These are phyloP conservation scores for Phaseolus coccineus DNA, from an alignment of 331 rosid genomes.

Conservation along the genomic window DNA sequence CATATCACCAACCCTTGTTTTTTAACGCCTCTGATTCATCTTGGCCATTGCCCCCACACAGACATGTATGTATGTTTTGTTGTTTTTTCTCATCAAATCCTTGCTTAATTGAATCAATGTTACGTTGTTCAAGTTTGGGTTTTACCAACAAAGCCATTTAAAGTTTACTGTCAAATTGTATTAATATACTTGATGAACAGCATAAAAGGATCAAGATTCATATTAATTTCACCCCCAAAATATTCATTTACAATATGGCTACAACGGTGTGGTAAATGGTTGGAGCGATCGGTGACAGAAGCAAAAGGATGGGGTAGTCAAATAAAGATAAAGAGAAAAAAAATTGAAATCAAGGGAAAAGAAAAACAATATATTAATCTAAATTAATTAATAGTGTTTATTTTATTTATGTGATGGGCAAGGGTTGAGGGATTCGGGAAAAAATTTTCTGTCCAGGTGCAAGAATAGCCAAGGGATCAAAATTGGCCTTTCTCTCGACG, in stretches of 20 bases:
- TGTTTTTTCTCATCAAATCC: too few species aligned
- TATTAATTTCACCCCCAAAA: constrained; percentile 44
- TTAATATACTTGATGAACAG: not conserved
- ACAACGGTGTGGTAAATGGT: not conserved
- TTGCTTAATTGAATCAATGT: too few species aligned
- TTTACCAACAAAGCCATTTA: too few species aligned
- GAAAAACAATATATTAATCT: constrained; percentile 18
- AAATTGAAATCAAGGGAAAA: not conserved
- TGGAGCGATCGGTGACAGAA: not conserved
- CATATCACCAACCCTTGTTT: constrained; percentile 21
- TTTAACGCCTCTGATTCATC: constrained; percentile 6
- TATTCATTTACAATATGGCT: constrained; percentile 50
- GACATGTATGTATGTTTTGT: too few species aligned
- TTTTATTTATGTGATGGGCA: constrained; percentile 29
- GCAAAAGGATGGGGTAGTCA: not conserved
- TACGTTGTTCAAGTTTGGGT: too few species aligned
- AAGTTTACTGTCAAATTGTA: too few species aligned
- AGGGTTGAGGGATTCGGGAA: constrained; percentile 57
- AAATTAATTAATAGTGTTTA: not conserved
- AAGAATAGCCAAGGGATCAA: constrained; percentile 86
- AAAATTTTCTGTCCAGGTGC: constrained; percentile 95
- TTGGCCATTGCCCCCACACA: too few species aligned
- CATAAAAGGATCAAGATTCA: constrained; percentile 6
- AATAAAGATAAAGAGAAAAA: not conserved
- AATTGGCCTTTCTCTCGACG: constrained; percentile 57